Percentiles rank a stretch among this genome's conserved stretches.
Evolutionary conservation across 1,284 basidiomycete genomes (phyloP).

Genomic region (Dichomitus squalens): DNA sequence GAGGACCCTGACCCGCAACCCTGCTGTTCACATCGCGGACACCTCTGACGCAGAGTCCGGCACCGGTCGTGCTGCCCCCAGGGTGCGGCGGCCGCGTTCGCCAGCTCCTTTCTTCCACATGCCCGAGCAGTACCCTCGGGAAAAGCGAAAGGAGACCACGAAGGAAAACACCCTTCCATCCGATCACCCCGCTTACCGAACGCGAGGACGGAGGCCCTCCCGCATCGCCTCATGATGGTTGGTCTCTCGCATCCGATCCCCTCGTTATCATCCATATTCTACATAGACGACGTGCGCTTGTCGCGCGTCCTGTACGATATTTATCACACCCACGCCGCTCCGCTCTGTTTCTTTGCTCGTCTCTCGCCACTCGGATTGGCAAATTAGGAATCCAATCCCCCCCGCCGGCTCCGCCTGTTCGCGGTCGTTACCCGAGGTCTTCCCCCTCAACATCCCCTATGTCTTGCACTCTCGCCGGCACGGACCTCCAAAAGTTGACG

Average conservation of each 20-base stretch:
- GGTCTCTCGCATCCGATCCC: slow-evolving; percentile 8
- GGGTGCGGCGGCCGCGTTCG: slow-evolving; percentile 13
- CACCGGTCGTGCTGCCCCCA: background rate
- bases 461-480: slow-evolving; percentile 14
- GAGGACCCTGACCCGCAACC: slow-evolving; percentile 23
- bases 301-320: slow-evolving; percentile 23
- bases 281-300: slow-evolving; percentile 20
- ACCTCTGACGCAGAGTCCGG: slow-evolving; percentile 8
- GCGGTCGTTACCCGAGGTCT: slow-evolving; percentile 20
- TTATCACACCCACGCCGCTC: slow-evolving; percentile 20
- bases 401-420: slow-evolving; percentile 18
- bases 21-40: slow-evolving; percentile 6
- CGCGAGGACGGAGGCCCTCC: slow-evolving; percentile 34
- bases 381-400: slow-evolving; percentile 23
- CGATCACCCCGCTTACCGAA: slow-evolving; percentile 33
- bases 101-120: slow-evolving; percentile 20
- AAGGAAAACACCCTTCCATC: slow-evolving; percentile 22
- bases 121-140: slow-evolving; percentile 18
- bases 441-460: slow-evolving; percentile 1
- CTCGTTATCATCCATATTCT: slow-evolving; percentile 4
- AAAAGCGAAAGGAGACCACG: slow-evolving; percentile 1
- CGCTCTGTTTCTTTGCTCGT: slow-evolving; percentile 11
- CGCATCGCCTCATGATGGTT: slow-evolving; percentile 27
- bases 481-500: slow-evolving; percentile 24
- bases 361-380: slow-evolving; percentile 25